These are phyloP conservation scores for Colletotrichum sp. DNA, from an alignment of 2,329 filamentous ascomycete genomes.

Conservation along the genomic window DNA sequence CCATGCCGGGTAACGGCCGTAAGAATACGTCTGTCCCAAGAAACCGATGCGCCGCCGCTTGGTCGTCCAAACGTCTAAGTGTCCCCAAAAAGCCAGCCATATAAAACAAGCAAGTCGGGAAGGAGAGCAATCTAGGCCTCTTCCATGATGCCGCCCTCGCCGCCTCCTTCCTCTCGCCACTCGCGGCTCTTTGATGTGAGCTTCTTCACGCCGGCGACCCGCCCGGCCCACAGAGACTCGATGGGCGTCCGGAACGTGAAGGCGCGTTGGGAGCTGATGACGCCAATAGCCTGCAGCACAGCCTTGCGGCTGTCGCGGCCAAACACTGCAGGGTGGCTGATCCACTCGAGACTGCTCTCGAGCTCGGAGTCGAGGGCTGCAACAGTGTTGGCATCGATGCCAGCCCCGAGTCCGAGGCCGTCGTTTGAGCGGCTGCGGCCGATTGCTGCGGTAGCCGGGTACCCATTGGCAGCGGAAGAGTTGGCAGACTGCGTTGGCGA, in stretches of 20 bases:
- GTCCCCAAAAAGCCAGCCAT: not conserved
- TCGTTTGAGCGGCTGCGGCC: conserved; percentile 60
- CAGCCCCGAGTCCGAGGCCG: conserved; percentile 64
- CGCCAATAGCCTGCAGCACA: conserved; percentile 93
- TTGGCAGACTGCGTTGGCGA: conserved; percentile 48
- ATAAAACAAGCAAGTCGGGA: conserved; percentile 11
- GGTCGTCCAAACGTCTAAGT: not conserved
- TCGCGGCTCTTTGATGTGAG: conserved; percentile 85
- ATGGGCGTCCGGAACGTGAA: conserved; percentile 93
- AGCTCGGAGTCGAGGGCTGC: conserved; percentile 89
- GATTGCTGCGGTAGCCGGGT: conserved; percentile 45
- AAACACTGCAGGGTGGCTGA: conserved; percentile 95
- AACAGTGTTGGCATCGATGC: conserved; percentile 86
- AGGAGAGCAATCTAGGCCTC: conserved; percentile 49
- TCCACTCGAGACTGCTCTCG: conserved; percentile 93
- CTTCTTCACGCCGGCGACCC: conserved; percentile 80
- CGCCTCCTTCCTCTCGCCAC: conserved; percentile 87
- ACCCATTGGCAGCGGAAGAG: conserved; percentile 55
- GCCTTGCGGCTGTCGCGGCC: conserved; percentile 93
- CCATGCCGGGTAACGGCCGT: conserved; percentile 10
- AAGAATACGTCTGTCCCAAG: conserved; percentile 3
- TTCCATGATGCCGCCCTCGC: conserved; percentile 69
- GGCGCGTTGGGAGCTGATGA: conserved; percentile 91
- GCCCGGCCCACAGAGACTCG: conserved; percentile 86
- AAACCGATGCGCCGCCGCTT: conserved; percentile 14